phyloP scores from a whole-genome alignment of 192 early-diverging fungal genomes.

The Coemansia sp. region DNA sequence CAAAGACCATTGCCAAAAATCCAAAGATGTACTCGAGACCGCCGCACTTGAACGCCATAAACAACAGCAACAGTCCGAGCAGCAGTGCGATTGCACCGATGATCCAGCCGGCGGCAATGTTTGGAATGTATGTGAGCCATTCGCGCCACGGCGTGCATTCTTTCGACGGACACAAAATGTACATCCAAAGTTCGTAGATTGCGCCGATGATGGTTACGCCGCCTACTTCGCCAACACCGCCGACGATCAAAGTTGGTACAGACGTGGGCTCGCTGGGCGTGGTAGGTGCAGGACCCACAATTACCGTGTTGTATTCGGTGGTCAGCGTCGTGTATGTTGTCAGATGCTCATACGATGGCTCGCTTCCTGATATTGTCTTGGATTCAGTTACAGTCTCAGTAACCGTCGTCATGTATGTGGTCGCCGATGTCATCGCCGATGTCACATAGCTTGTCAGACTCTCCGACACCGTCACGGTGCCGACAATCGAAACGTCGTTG shows the following conservation, averaged over 20 bases:
- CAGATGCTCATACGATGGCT: slow-evolving; percentile 20
- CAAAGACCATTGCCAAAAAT: slow-evolving; percentile 32
- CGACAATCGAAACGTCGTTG: not conserved
- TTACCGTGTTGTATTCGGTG: slow-evolving; percentile 31
- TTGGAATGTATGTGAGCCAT: slow-evolving; percentile 53
- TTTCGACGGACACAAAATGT: slow-evolving; percentile 43
- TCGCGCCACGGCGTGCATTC: slow-evolving; percentile 48
- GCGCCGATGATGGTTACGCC: slow-evolving; percentile 33
- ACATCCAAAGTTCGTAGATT: slow-evolving; percentile 51
- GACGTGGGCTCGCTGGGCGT: slow-evolving; percentile 4
- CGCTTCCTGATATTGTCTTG: not conserved
- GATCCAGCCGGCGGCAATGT: slow-evolving; percentile 42
- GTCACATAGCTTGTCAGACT: not conserved
- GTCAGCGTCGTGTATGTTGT: slow-evolving; percentile 38
- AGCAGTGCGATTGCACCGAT: slow-evolving; percentile 38
- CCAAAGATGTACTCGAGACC: slow-evolving; percentile 45
- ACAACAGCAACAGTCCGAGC: slow-evolving; percentile 27
- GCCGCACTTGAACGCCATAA: slow-evolving; percentile 46
- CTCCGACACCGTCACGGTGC: slow-evolving; percentile 29
- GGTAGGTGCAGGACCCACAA: not conserved
- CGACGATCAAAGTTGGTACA: slow-evolving; percentile 18
- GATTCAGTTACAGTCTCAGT: slow-evolving; percentile 12
- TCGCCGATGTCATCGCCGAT: not conserved
- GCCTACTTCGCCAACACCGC: slow-evolving; percentile 40
- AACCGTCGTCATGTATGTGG: slow-evolving; percentile 27